Base-by-base conservation (phyloP, 805 yeast species). In the Aciculoconidium aculeatum region DNA sequence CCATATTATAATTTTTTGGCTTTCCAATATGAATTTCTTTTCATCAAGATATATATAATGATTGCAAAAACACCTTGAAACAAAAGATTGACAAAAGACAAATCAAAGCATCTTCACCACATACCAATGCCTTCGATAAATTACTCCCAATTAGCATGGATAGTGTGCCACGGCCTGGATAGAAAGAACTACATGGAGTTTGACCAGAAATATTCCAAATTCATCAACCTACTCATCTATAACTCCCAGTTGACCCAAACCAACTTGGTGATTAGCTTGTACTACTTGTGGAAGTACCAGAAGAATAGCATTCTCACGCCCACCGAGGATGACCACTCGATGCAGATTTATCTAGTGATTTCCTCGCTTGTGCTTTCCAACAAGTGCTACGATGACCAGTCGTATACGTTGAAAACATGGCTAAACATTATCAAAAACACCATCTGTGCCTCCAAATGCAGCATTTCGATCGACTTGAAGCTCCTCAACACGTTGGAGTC, bases 351-450 rank as follows among this genome's bases (percentile, higher is more conserved):
- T 29, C 25, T 55, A 11, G 37, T 55, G 4, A 30, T 55, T 6
- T 44, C 40, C 16, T 40, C 58, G 11, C 35, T 58, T 9, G 40
- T 58, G 2, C 44, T 58, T 15, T 44, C 61, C 17, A 58, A 70
- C 45, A 70, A 70, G 45, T 50, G 65, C 13, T 56, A 50, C 34
- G 72, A 70, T 42, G 77, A 70, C 39, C 72, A 65, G 29, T 61
- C 67, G 23, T 70, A 67, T 36, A 67, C 75, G 2, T 51, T 67
- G 40, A 68, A 68, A 38, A 70, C 76, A 14, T 67, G 77, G 77
- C 34, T 40, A 9, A 42, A 34, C 27, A 42, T 44, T 17, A 40
- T 39, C 18, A 32, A 28, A 30, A 33, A 32, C 16, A 32, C 38
- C 15, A 24, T 25, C 22, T 28, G 15, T 6, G 27, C 19, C 21